These are phyloP conservation scores for Pyrus hybrid DNA, from an alignment of 331 rosid genomes.

Conservation along the genomic window DNA sequence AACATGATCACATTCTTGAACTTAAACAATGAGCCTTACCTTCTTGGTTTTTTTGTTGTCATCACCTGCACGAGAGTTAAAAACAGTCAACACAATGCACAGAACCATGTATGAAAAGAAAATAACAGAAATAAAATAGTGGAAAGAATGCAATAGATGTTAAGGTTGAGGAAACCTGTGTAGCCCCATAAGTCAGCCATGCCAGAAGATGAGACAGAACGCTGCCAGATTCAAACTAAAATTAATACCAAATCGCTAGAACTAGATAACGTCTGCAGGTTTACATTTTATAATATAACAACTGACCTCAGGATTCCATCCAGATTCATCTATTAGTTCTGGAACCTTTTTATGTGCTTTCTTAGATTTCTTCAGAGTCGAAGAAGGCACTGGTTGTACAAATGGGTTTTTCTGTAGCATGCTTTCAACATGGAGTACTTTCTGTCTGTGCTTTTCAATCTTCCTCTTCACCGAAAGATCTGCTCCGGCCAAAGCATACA, in stretches of 20 bases:
- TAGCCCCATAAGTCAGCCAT: slow-evolving; percentile 61
- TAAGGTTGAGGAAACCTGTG: slow-evolving; percentile 34
- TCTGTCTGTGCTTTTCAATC: slow-evolving; percentile 79
- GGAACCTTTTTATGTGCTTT: slow-evolving; percentile 28
- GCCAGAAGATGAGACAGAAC: slow-evolving; percentile 25
- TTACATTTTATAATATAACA: background rate
- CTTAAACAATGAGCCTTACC: slow-evolving; percentile 30
- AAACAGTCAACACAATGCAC: slow-evolving; percentile 9
- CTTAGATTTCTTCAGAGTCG: slow-evolving; percentile 47
- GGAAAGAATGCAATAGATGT: background rate
- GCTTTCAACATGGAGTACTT: slow-evolving; percentile 61
- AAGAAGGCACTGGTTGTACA: slow-evolving; percentile 68
- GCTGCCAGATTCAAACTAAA: slow-evolving; percentile 22
- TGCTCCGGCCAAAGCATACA: slow-evolving; percentile 13
- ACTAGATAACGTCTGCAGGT: background rate
- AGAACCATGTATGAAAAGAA: background rate
- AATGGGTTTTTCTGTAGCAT: slow-evolving; percentile 65
- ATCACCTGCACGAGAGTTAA: slow-evolving; percentile 33
- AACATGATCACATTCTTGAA: background rate
- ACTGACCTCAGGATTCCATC: slow-evolving; percentile 39
- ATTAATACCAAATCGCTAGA: background rate
- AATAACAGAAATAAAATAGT: background rate
- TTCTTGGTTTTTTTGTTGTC: slow-evolving; percentile 32
- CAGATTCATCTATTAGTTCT: slow-evolving; percentile 14
- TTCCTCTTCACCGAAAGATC: slow-evolving; percentile 77